Conservation (phyloP, 1,139 yeast species). For the Yamadazyma pseudoaaseri region DNA sequence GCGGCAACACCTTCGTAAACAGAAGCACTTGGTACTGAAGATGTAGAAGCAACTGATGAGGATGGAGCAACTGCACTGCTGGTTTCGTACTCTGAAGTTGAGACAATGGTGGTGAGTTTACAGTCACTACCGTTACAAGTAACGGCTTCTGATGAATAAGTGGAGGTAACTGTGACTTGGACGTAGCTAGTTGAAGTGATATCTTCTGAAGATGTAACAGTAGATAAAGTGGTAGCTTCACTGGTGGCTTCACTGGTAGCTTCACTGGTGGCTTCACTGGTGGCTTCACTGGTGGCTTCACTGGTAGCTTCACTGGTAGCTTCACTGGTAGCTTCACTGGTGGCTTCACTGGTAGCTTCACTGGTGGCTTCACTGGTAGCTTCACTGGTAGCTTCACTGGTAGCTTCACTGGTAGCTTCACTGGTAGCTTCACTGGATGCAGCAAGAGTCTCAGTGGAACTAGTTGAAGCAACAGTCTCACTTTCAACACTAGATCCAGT, state of each 20-base stretch:
- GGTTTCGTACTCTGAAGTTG: conserved; percentile 4
- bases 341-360: conserved; percentile 1
- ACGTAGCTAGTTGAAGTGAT: conserved; percentile 4
- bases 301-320: conserved; percentile 6
- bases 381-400: conserved; percentile 1
- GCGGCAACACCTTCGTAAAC: conserved; percentile 13
- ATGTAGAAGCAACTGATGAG: conserved; percentile 3
- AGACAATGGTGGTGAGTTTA: conserved; percentile 5
- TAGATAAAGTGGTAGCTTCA: conserved; percentile 2
- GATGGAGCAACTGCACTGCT: background rate
- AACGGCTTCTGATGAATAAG: conserved; percentile 8
- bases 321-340: conserved; percentile 4
- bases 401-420: conserved; percentile 2
- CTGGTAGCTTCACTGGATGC: background rate
- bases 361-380: background rate
- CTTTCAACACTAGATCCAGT: background rate
- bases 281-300: conserved; percentile 5
- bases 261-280: conserved; percentile 6
- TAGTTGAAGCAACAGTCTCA: background rate
- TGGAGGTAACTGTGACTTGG: conserved; percentile 11
- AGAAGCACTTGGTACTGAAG: conserved; percentile 4
- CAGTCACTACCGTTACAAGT: conserved; percentile 9
- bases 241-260: conserved; percentile 1
- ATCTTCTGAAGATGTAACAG: conserved; percentile 3
- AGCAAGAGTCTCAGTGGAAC: background rate